Conservation (phyloP, 768 basidiomycete species). For the Imleria badia region DNA sequence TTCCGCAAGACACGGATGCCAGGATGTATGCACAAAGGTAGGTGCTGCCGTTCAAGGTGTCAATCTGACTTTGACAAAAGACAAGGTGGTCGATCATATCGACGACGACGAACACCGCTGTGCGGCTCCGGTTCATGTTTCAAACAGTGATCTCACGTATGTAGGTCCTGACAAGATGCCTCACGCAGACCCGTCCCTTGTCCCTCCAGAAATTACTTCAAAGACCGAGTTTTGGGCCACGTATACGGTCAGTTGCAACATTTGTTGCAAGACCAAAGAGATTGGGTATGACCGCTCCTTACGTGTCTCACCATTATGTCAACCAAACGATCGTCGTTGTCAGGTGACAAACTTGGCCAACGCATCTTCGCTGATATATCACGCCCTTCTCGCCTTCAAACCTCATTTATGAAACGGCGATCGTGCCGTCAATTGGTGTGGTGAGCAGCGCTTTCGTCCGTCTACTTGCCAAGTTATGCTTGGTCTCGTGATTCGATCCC, state of each 20-base stretch:
- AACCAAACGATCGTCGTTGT: background rate
- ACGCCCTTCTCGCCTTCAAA: constrained; percentile 67
- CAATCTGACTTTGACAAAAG: no score
- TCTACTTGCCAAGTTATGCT: background rate
- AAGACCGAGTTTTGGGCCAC: constrained; percentile 83
- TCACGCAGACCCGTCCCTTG: constrained; percentile 76
- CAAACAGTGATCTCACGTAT: no score
- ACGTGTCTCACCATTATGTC: constrained; percentile 6
- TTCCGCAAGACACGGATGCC: no score
- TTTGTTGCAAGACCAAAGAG: constrained; percentile 64
- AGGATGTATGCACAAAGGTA: no score
- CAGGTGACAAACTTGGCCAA: constrained; percentile 90
- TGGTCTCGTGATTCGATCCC: background rate
- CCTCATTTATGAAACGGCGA: constrained; percentile 58
- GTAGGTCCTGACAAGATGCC: constrained; percentile 74
- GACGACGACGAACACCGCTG: no score
- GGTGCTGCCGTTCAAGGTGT: no score
- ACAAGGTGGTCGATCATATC: no score
- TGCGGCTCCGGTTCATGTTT: no score
- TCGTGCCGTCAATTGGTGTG: constrained; percentile 89
- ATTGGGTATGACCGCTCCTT: constrained; percentile 62
- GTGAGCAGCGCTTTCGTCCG: constrained; percentile 48
- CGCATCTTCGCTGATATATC: constrained; percentile 77
- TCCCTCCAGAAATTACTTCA: constrained; percentile 67
- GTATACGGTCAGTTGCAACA: constrained; percentile 60